Evolutionary conservation across 495 filamentous ascomycete species (phyloP).

Genomic region (Xylaria castorea): DNA sequence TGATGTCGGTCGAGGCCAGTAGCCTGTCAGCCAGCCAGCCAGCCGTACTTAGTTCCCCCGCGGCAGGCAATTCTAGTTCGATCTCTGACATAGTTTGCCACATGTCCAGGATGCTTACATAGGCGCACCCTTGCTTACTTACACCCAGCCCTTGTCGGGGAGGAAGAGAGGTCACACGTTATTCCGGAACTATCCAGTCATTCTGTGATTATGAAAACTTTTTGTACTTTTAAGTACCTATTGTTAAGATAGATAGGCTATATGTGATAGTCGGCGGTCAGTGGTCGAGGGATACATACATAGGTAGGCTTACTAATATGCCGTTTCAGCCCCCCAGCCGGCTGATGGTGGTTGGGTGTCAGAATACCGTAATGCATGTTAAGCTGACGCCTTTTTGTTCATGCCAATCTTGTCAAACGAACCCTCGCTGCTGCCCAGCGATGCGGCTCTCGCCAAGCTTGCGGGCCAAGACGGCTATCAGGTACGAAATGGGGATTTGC

Average conservation of each 20-base stretch:
- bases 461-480: constrained; percentile 25
- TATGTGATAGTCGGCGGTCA: background rate
- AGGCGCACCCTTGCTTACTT: background rate
- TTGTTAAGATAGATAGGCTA: background rate
- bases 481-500: constrained; percentile 8
- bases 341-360: background rate
- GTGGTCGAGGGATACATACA: background rate
- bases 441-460: constrained; percentile 30
- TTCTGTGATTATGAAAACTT: background rate
- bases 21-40: background rate
- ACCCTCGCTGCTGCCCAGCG: constrained; percentile 17
- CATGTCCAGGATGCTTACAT: constrained; percentile 2
- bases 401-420: background rate
- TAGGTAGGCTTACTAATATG: background rate
- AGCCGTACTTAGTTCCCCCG: background rate
- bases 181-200: background rate
- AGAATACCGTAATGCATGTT: constrained; percentile 17
- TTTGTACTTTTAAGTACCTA: background rate
- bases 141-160: background rate
- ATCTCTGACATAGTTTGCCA: background rate
- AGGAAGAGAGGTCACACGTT: background rate
- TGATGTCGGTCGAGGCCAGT: background rate
- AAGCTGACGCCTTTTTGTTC: background rate
- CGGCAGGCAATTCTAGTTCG: constrained; percentile 1
- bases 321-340: background rate